These are phyloP conservation scores for Arabidopsis thaliana DNA, from an alignment of 345 rosid genomes.

Conservation along the genomic window TAIR10.1 NC_003071.7:17940501-17941000, in stretches of 20 bases:
- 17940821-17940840: not conserved
- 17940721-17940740: not conserved
- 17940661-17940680: conserved; percentile 28
- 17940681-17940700: conserved; percentile 36
- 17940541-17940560: conserved; percentile 31
- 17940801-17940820: conserved; percentile 17
- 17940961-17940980: not conserved
- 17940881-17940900: conserved; percentile 8
- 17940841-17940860: not conserved
- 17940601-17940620: conserved; percentile 43
- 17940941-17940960: not conserved
- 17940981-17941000: not conserved
- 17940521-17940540: conserved; percentile 3
- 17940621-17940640: conserved; percentile 26
- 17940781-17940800: not conserved
- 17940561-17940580: conserved; percentile 34
- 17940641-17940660: conserved; percentile 28
- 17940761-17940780: not conserved
- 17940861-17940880: conserved; percentile 15
- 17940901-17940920: conserved; percentile 18
- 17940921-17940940: conserved; percentile 1
- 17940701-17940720: conserved; percentile 30
- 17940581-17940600: conserved; percentile 15
- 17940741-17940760: not conserved
- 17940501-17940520: conserved; percentile 2